These are phyloP conservation scores for Ophiostoma tasmaniense DNA, from an alignment of 2,329 filamentous ascomycete genomes.

Conservation along the genomic window DNA sequence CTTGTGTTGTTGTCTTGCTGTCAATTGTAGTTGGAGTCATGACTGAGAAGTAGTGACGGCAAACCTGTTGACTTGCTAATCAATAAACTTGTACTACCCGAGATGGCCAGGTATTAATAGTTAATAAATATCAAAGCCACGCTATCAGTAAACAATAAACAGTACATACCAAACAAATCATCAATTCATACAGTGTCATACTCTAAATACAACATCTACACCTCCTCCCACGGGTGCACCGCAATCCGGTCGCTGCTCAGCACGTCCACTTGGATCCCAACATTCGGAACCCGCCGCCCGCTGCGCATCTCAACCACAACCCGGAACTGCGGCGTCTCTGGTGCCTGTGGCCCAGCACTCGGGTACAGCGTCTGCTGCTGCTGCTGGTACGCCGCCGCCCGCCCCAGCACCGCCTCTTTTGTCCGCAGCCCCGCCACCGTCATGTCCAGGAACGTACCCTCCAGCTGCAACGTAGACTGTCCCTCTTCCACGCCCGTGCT, in stretches of 20 bases:
- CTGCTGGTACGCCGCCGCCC: neutral
- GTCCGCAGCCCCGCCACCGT: constrained; percentile 33
- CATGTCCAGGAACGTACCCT: constrained; percentile 66
- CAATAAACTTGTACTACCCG: too few species aligned
- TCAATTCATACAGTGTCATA: too few species aligned
- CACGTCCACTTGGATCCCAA: constrained; percentile 45
- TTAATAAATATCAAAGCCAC: too few species aligned
- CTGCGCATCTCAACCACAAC: constrained; percentile 67
- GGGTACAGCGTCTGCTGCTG: neutral
- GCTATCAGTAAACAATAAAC: too few species aligned
- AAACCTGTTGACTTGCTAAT: too few species aligned
- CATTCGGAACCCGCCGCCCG: constrained; percentile 36
- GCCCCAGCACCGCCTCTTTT: constrained; percentile 14
- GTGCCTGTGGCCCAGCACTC: neutral
- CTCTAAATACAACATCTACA: neutral
- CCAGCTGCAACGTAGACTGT: constrained; percentile 18
- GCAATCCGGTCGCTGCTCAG: constrained; percentile 41
- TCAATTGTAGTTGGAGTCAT: too few species aligned
- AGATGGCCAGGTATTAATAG: too few species aligned
- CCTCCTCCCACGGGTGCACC: constrained; percentile 36
- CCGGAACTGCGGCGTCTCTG: constrained; percentile 55
- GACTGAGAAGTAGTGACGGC: too few species aligned
- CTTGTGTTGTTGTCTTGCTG: too few species aligned
- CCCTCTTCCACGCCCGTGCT: constrained; percentile 39
- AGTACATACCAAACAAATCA: too few species aligned